phyloP scores from a whole-genome alignment of 306 rosid genomes.

The Ormosia semicastrata region DNA sequence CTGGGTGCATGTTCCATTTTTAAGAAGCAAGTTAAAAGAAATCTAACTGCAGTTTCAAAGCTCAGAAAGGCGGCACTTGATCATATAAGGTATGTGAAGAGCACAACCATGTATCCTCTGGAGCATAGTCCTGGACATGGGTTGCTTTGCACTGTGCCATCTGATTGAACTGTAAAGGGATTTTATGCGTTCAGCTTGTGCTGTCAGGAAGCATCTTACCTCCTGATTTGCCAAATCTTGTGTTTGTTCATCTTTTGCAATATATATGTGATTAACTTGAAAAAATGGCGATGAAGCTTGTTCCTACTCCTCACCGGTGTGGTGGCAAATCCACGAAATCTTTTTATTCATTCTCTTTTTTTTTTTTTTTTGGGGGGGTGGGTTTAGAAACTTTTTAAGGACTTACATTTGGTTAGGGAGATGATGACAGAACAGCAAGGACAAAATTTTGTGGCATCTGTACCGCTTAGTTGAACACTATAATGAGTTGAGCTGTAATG shows the following conservation, averaged over 20 bases:
- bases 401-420: constrained; percentile 13
- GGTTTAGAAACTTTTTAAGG: not conserved
- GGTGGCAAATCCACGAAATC: not conserved
- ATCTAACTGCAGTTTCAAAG: constrained; percentile 37
- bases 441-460: constrained; percentile 20
- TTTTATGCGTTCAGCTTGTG: constrained; percentile 13
- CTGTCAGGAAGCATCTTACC: constrained; percentile 20
- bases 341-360: not conserved
- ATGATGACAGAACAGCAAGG: constrained; percentile 20
- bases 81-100: constrained; percentile 61
- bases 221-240: not conserved
- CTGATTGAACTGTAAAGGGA: constrained; percentile 27
- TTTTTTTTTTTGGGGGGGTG: not conserved
- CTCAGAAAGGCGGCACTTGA: constrained; percentile 60
- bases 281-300: constrained; percentile 9
- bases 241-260: constrained; percentile 3
- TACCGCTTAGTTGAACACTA: constrained; percentile 18
- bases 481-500: constrained; percentile 24
- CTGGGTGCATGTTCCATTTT: constrained; percentile 62
- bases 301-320: not conserved
- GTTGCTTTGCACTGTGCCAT: constrained; percentile 73
- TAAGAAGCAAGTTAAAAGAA: constrained; percentile 57
- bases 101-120: constrained; percentile 83
- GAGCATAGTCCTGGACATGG: constrained; percentile 74
- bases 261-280: not conserved